Base-by-base conservation (phyloP, 192 early-diverging fungal genomes). In the Diversispora epigaea region DNA sequence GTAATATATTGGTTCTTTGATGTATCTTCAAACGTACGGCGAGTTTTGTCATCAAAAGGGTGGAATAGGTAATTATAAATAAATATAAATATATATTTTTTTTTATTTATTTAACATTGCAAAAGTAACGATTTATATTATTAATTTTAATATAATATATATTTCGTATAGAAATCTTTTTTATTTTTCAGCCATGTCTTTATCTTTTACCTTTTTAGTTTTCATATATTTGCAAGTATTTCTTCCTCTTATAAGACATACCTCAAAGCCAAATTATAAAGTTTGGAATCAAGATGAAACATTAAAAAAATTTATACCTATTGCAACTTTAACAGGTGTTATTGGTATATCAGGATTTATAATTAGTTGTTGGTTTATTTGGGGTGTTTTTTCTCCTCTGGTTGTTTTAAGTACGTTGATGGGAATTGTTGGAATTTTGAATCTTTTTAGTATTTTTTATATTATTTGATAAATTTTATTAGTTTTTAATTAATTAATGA, bases 271-370 rank as follows among this genome's bases (percentile, higher is more conserved):
- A 46, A 68, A 68, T 22, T 68, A 52, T 68, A 19, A n/a, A 50
- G 14, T 6, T 46, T 68, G 67, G 67, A 6, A 68, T 15, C 1
- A 19, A 25, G 44, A 68, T 68, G 21, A 52, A 49, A 52, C n/a
- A 15, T 52, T 68, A 52, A 68, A 52, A 19, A 68, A 68, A 52
- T 68, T 40, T 68, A 68, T 68, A 32, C 43, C 46, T 39, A 32
- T 68, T 32, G 67, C 67, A 11, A 68, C 67, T 40, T 22, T 54
- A 12, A 17, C 39, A 17, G 47, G 67, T 32, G 8, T 41, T 22
- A 32, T 68, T 25, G 46, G 67, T 68, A 6, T 68, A 39, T 21
- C 39, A 14, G 67, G 67, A 3, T 50, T 68, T 22, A 32, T 22
- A 17, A 32, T 68, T 52, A 52, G 46, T 22, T 52, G 22, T 22